These are phyloP conservation scores for Leccinum fallax DNA, from an alignment of 1,284 basidiomycete species.

Conservation along the genomic window DNA sequence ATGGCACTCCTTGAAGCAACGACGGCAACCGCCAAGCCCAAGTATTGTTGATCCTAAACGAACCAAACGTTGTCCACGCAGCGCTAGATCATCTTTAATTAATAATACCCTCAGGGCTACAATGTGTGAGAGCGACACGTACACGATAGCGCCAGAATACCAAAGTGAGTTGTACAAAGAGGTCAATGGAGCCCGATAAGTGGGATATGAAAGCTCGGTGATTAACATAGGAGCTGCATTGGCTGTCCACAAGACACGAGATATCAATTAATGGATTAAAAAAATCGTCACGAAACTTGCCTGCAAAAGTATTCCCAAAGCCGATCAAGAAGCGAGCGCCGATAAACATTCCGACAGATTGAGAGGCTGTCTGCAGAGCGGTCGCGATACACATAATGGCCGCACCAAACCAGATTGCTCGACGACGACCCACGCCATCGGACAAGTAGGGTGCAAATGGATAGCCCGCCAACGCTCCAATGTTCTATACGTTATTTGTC, in stretches of 20 bases:
- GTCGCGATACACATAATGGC: constrained; percentile 65
- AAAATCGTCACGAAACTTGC: constrained; percentile 31
- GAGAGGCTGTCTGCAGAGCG: constrained; percentile 69
- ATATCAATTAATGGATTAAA: background rate
- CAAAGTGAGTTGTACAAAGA: constrained; percentile 78
- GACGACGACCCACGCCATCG: constrained; percentile 67
- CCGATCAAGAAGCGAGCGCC: constrained; percentile 80
- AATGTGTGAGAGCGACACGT: constrained; percentile 23
- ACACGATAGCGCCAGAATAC: constrained; percentile 78
- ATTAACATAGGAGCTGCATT: constrained; percentile 76
- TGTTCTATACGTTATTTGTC: constrained; percentile 43
- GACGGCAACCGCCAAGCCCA: constrained; percentile 83
- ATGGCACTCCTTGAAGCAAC: constrained; percentile 64
- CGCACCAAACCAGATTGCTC: constrained; percentile 64
- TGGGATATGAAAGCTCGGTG: constrained; percentile 77
- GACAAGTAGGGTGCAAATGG: constrained; percentile 73
- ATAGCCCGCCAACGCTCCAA: constrained; percentile 65
- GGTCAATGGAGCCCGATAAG: constrained; percentile 72
- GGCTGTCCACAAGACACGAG: constrained; percentile 32
- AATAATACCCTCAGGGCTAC: background rate
- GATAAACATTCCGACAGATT: constrained; percentile 81
- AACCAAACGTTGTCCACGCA: constrained; percentile 78
- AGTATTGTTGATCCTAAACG: constrained; percentile 61
- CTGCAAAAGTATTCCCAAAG: constrained; percentile 77
- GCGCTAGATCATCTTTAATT: constrained; percentile 42